Percentiles rank a stretch among this genome's conserved stretches.
Evolutionary conservation across 108 stramenopile genomes (phyloP).

Genomic region (Nannochloropsis gaditana): DNA sequence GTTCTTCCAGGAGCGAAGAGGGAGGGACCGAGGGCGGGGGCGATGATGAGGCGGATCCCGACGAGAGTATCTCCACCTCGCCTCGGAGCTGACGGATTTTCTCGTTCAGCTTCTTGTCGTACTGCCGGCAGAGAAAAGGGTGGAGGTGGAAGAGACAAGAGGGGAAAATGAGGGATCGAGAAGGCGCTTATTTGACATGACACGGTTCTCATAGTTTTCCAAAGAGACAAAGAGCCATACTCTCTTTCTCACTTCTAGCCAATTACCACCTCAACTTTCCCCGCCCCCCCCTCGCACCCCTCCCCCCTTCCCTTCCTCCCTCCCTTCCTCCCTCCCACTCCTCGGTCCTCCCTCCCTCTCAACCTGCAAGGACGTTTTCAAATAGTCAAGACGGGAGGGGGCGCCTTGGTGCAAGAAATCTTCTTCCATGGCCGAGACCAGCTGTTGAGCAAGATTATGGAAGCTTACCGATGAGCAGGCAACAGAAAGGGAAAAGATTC

Average conservation of each 20-base stretch:
- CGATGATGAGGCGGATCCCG: background rate
- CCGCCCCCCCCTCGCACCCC: background rate
- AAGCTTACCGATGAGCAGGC: no score
- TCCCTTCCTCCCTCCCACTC: background rate
- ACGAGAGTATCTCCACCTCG: background rate
- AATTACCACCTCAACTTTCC: background rate
- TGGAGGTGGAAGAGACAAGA: background rate
- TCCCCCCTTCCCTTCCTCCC: background rate
- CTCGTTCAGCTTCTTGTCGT: slow-evolving; percentile 1
- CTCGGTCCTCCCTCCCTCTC: background rate
- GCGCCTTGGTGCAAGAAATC: background rate
- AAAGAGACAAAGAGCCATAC: background rate
- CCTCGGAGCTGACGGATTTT: background rate
- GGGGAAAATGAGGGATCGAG: background rate
- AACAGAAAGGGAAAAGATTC: no score
- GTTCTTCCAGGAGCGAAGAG: background rate
- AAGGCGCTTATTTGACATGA: no score
- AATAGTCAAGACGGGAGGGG: background rate
- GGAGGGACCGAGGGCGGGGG: background rate
- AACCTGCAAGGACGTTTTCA: background rate
- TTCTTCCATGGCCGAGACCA: background rate
- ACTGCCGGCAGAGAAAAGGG: background rate
- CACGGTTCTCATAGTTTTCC: no score
- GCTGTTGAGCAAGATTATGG: background rate
- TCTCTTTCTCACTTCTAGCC: background rate